phyloP scores from a whole-genome alignment of 2,329 filamentous ascomycete genomes.

The Zasmidium cellare region DNA sequence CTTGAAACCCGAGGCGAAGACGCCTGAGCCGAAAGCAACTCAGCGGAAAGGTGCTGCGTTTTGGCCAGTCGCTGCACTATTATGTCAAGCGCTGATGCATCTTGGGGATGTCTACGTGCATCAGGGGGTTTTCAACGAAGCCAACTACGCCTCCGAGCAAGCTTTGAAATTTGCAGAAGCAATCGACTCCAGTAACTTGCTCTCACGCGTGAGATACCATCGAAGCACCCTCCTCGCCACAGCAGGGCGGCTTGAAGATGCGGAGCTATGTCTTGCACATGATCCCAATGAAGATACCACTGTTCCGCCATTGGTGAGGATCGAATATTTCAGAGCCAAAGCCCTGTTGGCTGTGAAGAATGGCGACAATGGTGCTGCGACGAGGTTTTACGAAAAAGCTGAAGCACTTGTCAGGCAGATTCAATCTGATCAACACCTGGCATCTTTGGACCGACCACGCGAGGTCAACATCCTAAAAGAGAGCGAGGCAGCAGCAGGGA shows the following conservation, averaged over 20 bases:
- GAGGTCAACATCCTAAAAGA: not conserved
- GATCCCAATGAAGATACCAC: constrained; percentile 5
- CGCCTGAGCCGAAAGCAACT: constrained; percentile 28
- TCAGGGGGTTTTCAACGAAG: constrained; percentile 84
- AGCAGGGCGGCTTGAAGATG: constrained; percentile 30
- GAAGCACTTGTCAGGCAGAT: constrained; percentile 7
- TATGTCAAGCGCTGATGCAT: constrained; percentile 71
- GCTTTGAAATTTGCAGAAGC: constrained; percentile 70
- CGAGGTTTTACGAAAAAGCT: constrained; percentile 21
- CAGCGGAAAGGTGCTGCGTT: constrained; percentile 62
- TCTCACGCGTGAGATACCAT: constrained; percentile 21
- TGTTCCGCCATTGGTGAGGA: constrained; percentile 11
- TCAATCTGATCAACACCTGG: constrained; percentile 7
- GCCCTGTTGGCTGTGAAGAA: constrained; percentile 22
- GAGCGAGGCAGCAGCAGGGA: not conserved
- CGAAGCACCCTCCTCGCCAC: constrained; percentile 24
- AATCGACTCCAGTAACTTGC: constrained; percentile 16
- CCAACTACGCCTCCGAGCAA: constrained; percentile 82
- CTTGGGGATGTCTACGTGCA: constrained; percentile 78
- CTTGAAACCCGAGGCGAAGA: constrained; percentile 29
- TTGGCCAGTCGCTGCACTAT: constrained; percentile 74
- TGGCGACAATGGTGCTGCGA: constrained; percentile 23
- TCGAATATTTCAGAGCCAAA: constrained; percentile 24
- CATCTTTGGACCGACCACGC: not conserved
- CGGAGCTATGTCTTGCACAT: constrained; percentile 29